phyloP scores from a whole-genome alignment of 306 rosid genomes.

The Citrullus colocynthis region DNA sequence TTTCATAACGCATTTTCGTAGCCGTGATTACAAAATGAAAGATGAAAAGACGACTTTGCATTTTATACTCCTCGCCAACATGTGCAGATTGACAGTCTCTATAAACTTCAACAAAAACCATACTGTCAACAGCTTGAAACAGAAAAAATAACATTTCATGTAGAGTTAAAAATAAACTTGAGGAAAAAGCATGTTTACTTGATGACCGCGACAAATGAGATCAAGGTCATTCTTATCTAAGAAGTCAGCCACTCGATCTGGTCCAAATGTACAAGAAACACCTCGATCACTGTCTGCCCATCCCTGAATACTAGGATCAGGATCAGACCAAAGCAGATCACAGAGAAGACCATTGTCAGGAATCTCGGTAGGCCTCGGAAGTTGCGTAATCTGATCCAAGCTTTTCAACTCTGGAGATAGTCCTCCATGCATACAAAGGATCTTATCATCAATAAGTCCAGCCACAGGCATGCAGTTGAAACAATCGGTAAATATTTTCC shows the following conservation, averaged over 20 bases:
- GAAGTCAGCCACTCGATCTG: constrained; percentile 29
- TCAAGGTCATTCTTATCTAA: constrained; percentile 59
- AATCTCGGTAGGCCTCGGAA: constrained; percentile 47
- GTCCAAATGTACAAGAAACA: constrained; percentile 49
- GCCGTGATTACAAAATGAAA: neutral
- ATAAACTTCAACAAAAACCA: neutral
- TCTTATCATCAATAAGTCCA: constrained; percentile 47
- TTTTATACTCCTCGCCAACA: neutral
- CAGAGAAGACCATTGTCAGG: constrained; percentile 58
- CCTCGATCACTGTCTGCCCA: constrained; percentile 66
- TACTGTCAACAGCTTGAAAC: neutral
- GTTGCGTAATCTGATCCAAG: constrained; percentile 47
- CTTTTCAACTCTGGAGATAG: constrained; percentile 48
- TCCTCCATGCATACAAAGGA: constrained; percentile 66
- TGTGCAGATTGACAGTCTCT: neutral
- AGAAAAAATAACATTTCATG: neutral
- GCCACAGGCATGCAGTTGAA: constrained; percentile 67
- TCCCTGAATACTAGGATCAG: constrained; percentile 36
- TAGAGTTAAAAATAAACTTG: neutral
- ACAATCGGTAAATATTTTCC: constrained; percentile 70
- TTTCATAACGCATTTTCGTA: neutral
- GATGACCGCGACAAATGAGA: constrained; percentile 65
- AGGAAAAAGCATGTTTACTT: constrained; percentile 23
- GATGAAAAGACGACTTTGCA: neutral
- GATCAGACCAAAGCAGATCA: constrained; percentile 75